phyloP scores from a whole-genome alignment of 2,329 filamentous ascomycete species.

The Stagonosporopsis cucurbitacearum region DNA sequence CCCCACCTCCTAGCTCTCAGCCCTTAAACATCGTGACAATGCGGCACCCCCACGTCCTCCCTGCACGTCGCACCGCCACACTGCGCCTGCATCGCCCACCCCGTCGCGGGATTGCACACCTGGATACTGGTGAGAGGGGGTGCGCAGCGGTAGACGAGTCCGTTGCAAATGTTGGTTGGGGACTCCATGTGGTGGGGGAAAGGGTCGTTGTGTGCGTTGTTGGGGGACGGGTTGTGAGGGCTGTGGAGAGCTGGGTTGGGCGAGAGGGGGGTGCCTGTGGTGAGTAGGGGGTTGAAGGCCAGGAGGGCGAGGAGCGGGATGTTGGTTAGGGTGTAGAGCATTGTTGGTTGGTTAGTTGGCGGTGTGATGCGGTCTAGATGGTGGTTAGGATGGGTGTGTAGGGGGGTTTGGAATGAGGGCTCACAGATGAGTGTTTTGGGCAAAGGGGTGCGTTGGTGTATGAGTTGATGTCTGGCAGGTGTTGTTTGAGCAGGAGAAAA shows the following conservation, averaged over 20 bases:
- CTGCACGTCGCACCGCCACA: neutral
- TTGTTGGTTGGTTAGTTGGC: neutral
- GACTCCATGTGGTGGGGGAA: no score
- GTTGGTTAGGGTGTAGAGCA: neutral
- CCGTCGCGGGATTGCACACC: neutral
- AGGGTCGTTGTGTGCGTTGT: no score
- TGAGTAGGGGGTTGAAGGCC: no score
- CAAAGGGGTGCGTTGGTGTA: neutral
- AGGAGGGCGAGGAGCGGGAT: neutral
- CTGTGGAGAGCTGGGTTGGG: no score
- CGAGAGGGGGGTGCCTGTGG: no score
- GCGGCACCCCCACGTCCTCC: neutral
- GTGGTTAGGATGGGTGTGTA: neutral
- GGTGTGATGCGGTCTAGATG: no score
- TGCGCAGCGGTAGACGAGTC: neutral
- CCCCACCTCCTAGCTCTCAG: neutral
- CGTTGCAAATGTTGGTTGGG: neutral
- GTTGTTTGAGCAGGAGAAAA: no score
- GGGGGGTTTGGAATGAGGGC: no score
- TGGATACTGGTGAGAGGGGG: neutral
- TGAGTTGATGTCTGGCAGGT: neutral
- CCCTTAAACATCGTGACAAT: neutral
- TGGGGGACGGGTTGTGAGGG: no score
- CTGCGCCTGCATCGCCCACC: neutral
- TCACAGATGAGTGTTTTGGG: neutral